Evolutionary conservation across 2,329 filamentous ascomycete genomes (phyloP).

Genomic region (Arachnomyces sp.): DNA sequence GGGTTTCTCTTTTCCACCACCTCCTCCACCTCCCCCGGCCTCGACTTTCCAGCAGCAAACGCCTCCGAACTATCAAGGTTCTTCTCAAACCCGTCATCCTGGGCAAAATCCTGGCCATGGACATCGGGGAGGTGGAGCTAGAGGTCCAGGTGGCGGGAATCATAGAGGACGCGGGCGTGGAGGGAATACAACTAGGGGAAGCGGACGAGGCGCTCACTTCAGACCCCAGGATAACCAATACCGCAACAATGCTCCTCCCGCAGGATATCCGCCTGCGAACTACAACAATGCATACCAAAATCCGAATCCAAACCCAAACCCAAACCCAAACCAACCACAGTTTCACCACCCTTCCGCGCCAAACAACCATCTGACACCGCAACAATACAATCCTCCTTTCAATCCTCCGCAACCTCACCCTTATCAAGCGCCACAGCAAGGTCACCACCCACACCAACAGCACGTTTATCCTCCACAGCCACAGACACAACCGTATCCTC

Average conservation of each 20-base stretch:
- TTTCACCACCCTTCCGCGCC: not conserved
- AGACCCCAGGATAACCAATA: not conserved
- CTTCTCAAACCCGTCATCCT: constrained; percentile 17
- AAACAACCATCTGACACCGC: not conserved
- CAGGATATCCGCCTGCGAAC: constrained; percentile 8
- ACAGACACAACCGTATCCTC: constrained; percentile 15
- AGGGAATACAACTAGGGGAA: constrained; percentile 26
- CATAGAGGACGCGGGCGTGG: constrained; percentile 10
- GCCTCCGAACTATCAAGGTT: constrained; percentile 20
- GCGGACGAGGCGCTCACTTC: constrained; percentile 19
- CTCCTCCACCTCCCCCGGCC: constrained; percentile 36
- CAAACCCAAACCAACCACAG: not conserved
- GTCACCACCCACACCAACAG: constrained; percentile 15
- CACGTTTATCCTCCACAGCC: constrained; percentile 17
- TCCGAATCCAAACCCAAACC: not conserved
- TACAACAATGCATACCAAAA: not conserved
- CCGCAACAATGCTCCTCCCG: constrained; percentile 6
- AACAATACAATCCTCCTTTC: not conserved
- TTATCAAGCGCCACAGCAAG: constrained; percentile 18
- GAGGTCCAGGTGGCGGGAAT: constrained; percentile 2
- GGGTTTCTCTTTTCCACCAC: constrained; percentile 41
- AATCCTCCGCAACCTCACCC: constrained; percentile 17
- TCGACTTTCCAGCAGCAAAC: constrained; percentile 15
- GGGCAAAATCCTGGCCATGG: constrained; percentile 24
- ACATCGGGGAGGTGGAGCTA: constrained; percentile 12